phyloP scores from a whole-genome alignment of 164 flowering plant genomes.

The Pachysandra terminalis region DNA sequence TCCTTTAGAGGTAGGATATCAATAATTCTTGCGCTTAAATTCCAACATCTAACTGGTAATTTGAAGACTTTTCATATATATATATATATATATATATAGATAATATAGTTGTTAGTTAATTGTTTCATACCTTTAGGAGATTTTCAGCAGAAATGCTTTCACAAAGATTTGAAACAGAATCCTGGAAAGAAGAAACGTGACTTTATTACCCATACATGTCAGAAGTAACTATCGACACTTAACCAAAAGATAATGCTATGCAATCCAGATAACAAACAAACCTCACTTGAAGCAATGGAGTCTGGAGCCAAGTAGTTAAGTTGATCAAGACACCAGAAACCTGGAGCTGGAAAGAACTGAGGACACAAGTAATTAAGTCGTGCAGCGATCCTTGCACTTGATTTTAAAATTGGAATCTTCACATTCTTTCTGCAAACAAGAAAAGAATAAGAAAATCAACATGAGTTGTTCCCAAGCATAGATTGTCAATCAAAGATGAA shows the following conservation, averaged over 20 bases:
- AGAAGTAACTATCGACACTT: background rate
- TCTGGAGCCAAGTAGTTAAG: conserved; percentile 14
- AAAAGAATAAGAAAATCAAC: background rate
- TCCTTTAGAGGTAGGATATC: too few relatives aligned
- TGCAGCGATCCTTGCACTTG: conserved; percentile 83
- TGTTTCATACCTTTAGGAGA: conserved; percentile 76
- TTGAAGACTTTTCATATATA: too few relatives aligned
- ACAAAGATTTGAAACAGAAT: conserved; percentile 20
- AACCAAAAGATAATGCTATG: too few relatives aligned
- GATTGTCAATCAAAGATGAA: background rate
- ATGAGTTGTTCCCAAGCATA: background rate
- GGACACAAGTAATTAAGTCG: conserved; percentile 90
- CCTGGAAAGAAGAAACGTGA: conserved; percentile 38
- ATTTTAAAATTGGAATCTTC: conserved; percentile 73
- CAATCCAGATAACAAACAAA: conserved; percentile 24
- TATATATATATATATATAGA: too few relatives aligned
- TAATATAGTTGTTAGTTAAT: too few relatives aligned
- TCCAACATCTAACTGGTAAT: too few relatives aligned
- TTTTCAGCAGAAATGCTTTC: conserved; percentile 68
- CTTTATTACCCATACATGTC: conserved; percentile 6
- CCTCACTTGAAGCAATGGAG: conserved; percentile 45
- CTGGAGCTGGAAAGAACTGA: conserved; percentile 85
- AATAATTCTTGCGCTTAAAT: too few relatives aligned
- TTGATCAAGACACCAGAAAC: conserved; percentile 56
- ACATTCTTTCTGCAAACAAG: conserved; percentile 63